Conservation (phyloP, 768 basidiomycete genomes). For the Pilatotrama ljubarskyi region DNA sequence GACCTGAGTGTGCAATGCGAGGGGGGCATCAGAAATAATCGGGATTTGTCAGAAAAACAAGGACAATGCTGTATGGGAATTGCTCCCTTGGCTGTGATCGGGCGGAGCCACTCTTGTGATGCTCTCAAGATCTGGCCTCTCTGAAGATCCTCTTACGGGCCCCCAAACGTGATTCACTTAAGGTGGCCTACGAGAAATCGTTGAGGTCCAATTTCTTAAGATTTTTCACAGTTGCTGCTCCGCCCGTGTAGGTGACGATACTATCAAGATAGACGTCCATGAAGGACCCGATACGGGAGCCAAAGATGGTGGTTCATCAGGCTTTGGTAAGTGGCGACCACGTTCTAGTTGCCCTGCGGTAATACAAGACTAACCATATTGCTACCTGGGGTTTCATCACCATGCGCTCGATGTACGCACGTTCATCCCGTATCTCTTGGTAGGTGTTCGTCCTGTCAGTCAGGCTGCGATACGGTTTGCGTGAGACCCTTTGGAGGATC, state of each 20-base stretch:
- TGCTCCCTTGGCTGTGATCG: too few species aligned
- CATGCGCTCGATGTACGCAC: constrained; percentile 24
- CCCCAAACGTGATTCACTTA: too few species aligned
- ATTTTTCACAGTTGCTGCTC: too few species aligned
- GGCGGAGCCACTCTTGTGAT: too few species aligned
- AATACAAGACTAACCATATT: constrained; percentile 33
- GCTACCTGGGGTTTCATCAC: constrained; percentile 30
- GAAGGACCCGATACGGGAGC: constrained; percentile 28
- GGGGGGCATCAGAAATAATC: too few species aligned
- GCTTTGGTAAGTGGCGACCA: constrained; percentile 31
- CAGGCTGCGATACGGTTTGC: constrained; percentile 15
- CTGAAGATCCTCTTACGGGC: too few species aligned
- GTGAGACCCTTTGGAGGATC: constrained; percentile 23
- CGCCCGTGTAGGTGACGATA: constrained; percentile 32
- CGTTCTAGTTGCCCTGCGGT: constrained; percentile 36
- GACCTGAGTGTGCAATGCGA: too few species aligned
- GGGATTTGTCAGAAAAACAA: too few species aligned
- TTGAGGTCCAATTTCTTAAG: too few species aligned
- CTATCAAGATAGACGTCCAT: constrained; percentile 36
- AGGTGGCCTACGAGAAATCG: too few species aligned
- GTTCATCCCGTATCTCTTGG: constrained; percentile 30
- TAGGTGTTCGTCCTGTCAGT: constrained; percentile 33
- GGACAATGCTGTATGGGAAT: too few species aligned
- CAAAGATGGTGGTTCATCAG: constrained; percentile 33
- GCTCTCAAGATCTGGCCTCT: too few species aligned